Evolutionary conservation across 176 grass and related monocot genomes (phyloP).

Genomic region (Echinochloa phyllopogon): DNA sequence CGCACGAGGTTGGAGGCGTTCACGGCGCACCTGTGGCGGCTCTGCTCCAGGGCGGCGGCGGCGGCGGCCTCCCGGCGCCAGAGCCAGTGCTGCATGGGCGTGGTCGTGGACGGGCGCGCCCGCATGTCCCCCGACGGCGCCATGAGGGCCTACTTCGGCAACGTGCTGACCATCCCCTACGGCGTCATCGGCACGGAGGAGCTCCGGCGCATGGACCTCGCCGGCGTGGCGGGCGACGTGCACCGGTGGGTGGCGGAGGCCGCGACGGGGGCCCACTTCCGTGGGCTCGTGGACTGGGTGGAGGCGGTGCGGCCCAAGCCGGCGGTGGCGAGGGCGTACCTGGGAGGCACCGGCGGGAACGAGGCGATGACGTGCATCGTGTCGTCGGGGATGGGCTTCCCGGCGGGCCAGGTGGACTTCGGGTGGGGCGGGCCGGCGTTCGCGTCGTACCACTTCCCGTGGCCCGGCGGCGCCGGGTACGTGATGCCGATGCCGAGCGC

Average conservation of each 20-base stretch:
- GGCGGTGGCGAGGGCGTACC: conserved; percentile 50
- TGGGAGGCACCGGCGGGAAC: conserved; percentile 17
- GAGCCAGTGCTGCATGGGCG: conserved; percentile 64
- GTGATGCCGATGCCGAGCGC: conserved; percentile 81
- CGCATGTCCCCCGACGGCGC: conserved; percentile 34
- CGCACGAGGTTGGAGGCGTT: conserved; percentile 68
- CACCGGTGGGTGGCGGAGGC: conserved; percentile 55
- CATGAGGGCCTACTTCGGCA: conserved; percentile 74
- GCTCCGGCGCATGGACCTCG: conserved; percentile 38
- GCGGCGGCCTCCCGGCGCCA: too few relatives aligned
- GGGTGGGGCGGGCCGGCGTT: conserved; percentile 65
- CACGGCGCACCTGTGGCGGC: conserved; percentile 74
- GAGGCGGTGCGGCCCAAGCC: conserved; percentile 58
- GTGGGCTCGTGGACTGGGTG: conserved; percentile 60
- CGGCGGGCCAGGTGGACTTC: conserved; percentile 54
- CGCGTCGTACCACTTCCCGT: conserved; percentile 75
- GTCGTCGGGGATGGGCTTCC: conserved; percentile 64
- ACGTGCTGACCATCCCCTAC: conserved; percentile 72
- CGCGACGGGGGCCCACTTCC: conserved; percentile 60
- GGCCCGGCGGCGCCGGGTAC: conserved; percentile 51
- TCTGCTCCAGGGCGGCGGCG: conserved; percentile 41
- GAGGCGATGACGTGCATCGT: conserved; percentile 48
- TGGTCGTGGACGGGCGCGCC: conserved; percentile 65
- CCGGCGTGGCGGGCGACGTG: conserved; percentile 60
- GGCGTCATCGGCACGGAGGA: conserved; percentile 32